A percentile compares a stretch with the other conserved stretches of the same genome.
Conservation (phyloP, 2,329 filamentous ascomycete genomes). For the Botrytis hyacinthi region DNA sequence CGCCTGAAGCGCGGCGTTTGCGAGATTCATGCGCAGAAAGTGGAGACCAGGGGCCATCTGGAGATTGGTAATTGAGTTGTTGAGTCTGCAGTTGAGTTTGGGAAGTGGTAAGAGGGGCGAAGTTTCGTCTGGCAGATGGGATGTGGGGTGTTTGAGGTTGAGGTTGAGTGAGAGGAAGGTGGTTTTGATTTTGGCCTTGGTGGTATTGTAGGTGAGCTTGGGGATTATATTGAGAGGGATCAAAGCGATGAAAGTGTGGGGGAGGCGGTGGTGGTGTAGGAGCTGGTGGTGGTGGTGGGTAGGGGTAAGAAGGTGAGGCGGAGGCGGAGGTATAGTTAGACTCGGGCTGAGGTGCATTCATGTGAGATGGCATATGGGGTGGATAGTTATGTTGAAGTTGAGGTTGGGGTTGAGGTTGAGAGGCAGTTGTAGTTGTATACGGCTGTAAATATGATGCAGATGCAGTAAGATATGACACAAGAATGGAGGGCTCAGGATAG, state of each 20-base stretch:
- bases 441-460: background rate
- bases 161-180: background rate
- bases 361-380: background rate
- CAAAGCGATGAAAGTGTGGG: background rate
- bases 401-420: too few relatives aligned
- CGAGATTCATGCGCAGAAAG: background rate
- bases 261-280: slow-evolving; percentile 16
- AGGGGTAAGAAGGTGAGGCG: background rate
- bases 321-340: background rate
- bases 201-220: too few relatives aligned
- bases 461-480: background rate
- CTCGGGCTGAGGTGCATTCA: background rate
- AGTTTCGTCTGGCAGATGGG: background rate
- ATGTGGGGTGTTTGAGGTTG: background rate
- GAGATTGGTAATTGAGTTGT: background rate
- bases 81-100: background rate
- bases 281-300: slow-evolving; percentile 5
- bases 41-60: slow-evolving; percentile 13
- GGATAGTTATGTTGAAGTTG: background rate
- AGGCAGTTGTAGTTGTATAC: background rate
- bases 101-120: background rate
- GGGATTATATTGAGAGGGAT: background rate
- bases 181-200: background rate
- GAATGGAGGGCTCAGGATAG: background rate
- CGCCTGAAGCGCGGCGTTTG: slow-evolving; percentile 3